Percentiles rank a stretch among this genome's conserved stretches.
phyloP scores from a whole-genome alignment of 2,329 filamentous ascomycete species.

The Xylaria sp. region DNA sequence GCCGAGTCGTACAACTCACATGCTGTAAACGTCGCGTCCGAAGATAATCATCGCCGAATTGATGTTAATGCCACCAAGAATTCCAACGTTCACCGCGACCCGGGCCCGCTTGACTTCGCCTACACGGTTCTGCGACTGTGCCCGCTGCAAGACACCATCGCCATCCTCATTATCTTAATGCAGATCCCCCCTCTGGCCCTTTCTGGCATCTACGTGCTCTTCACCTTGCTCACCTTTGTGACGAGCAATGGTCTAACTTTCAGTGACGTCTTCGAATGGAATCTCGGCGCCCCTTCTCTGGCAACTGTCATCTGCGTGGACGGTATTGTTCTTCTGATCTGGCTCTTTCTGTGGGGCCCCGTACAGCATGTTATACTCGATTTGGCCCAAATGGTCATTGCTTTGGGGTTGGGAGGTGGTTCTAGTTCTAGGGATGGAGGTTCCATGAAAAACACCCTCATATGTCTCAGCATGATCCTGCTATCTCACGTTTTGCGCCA shows the following conservation, averaged over 20 bases:
- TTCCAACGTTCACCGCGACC: slow-evolving; percentile 73
- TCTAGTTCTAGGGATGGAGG: slow-evolving; percentile 74
- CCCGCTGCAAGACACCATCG: slow-evolving; percentile 92
- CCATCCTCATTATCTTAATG: slow-evolving; percentile 94
- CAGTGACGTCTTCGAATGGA: slow-evolving; percentile 90
- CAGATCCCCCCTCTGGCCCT: slow-evolving; percentile 89
- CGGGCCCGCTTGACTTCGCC: slow-evolving; percentile 78
- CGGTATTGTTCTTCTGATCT: slow-evolving; percentile 81
- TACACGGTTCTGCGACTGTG: slow-evolving; percentile 89
- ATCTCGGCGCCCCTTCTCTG: slow-evolving; percentile 84
- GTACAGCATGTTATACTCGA: slow-evolving; percentile 90
- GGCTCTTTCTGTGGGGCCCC: slow-evolving; percentile 87
- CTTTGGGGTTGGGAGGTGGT: slow-evolving; percentile 87
- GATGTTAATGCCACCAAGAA: slow-evolving; percentile 77
- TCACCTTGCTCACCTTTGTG: slow-evolving; percentile 92
- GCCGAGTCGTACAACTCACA: slow-evolving; percentile 60
- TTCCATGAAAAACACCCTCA: slow-evolving; percentile 73
- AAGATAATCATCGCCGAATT: slow-evolving; percentile 70
- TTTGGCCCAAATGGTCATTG: slow-evolving; percentile 91
- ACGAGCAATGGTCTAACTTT: slow-evolving; percentile 83
- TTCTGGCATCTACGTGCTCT: slow-evolving; percentile 89
- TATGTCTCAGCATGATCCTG: slow-evolving; percentile 75
- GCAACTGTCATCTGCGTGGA: slow-evolving; percentile 88
- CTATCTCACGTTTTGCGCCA: slow-evolving; percentile 63
- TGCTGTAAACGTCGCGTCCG: slow-evolving; percentile 51